phyloP scores from a whole-genome alignment of 2,329 filamentous ascomycete species.

The Hypomyces rosellus region DNA sequence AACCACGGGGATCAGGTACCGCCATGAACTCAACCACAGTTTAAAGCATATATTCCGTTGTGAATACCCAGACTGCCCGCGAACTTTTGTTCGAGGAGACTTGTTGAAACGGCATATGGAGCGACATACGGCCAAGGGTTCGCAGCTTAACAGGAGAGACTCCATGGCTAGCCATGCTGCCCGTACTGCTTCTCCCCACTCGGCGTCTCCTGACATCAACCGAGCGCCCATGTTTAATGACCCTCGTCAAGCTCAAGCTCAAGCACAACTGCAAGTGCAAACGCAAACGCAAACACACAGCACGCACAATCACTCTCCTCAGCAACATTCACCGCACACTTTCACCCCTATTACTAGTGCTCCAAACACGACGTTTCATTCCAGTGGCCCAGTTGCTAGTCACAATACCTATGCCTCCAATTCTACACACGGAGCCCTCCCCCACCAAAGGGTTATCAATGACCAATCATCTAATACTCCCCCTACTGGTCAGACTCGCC shows the following conservation, averaged over 20 bases:
- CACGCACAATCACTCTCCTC: conserved; percentile 41
- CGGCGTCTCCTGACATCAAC: conserved; percentile 43
- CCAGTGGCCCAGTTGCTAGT: conserved; percentile 10
- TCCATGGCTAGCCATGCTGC: conserved; percentile 32
- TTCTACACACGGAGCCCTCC: neutral
- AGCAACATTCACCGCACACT: conserved; percentile 37
- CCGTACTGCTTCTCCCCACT: conserved; percentile 19
- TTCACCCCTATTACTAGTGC: conserved; percentile 42
- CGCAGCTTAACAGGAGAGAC: conserved; percentile 69
- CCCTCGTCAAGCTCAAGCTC: neutral
- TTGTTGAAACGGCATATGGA: conserved; percentile 81
- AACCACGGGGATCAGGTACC: conserved; percentile 46
- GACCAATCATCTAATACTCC: conserved; percentile 26
- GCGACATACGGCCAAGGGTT: conserved; percentile 72
- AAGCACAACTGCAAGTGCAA: neutral
- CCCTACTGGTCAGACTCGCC: conserved; percentile 33
- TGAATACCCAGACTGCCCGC: conserved; percentile 83
- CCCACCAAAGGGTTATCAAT: conserved; percentile 22
- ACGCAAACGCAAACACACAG: conserved; percentile 32
- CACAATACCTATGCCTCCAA: conserved; percentile 7
- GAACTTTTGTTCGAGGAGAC: conserved; percentile 89
- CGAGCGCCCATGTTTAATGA: conserved; percentile 31
- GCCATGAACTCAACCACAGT: conserved; percentile 92
- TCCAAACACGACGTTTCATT: conserved; percentile 28
- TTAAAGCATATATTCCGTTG: conserved; percentile 94